Conservation (phyloP, 2,329 filamentous ascomycete species). For the Clonostachys byssicola region DNA sequence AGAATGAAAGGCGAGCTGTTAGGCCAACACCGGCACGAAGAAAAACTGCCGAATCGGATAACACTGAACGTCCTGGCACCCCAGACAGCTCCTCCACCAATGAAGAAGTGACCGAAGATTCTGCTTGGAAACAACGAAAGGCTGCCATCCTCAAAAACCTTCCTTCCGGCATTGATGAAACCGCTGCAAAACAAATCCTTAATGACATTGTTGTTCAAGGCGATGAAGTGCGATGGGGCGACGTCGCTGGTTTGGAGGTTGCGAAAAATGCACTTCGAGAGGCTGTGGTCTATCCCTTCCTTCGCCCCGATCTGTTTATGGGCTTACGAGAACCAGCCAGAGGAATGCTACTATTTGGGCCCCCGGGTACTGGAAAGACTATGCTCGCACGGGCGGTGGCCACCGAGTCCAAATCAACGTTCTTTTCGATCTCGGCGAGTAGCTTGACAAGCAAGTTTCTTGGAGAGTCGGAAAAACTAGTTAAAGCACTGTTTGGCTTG, state of each 20-base stretch:
- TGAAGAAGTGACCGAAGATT: constrained; percentile 31
- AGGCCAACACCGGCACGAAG: constrained; percentile 4
- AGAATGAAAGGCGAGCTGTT: no score
- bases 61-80: constrained; percentile 19
- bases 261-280: constrained; percentile 93
- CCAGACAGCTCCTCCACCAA: constrained; percentile 37
- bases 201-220: constrained; percentile 95
- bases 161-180: constrained; percentile 76
- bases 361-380: constrained; percentile 96
- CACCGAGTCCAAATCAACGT: constrained; percentile 90
- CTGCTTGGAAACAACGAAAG: constrained; percentile 58
- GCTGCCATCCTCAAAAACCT: constrained; percentile 68
- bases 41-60: constrained; percentile 9
- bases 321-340: constrained; percentile 89
- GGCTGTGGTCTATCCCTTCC: constrained; percentile 93
- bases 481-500: constrained; percentile 85
- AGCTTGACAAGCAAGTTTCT: constrained; percentile 94
- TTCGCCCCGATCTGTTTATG: constrained; percentile 93
- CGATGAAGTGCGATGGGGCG: constrained; percentile 91
- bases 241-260: constrained; percentile 84
- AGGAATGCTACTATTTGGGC: constrained; percentile 94
- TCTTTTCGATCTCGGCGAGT: constrained; percentile 95
- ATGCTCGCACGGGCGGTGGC: constrained; percentile 95
- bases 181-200: constrained; percentile 83
- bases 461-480: constrained; percentile 94